A percentile compares a stretch with the other conserved stretches of the same genome.
Evolutionary conservation across 179 eudicot species (phyloP).

Genomic region (Vitellaria paradoxa): DNA sequence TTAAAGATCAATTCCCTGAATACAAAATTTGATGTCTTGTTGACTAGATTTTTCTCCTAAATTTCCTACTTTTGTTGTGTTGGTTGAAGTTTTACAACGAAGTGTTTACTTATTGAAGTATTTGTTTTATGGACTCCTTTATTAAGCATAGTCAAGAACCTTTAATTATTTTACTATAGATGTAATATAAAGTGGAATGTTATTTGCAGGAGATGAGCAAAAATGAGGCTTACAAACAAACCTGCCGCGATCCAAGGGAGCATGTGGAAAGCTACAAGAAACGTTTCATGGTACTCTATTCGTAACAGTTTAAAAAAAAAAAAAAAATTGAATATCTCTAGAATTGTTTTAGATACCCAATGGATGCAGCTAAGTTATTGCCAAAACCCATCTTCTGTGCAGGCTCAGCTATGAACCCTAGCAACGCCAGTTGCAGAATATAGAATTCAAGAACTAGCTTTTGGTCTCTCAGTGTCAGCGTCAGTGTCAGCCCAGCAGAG

Average conservation of each 20-base stretch:
- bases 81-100: no score
- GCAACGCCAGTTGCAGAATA: not conserved
- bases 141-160: not conserved
- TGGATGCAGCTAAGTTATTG: not conserved
- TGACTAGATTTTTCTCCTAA: not conserved
- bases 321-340: not conserved
- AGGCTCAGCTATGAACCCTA: slow-evolving; percentile 14
- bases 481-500: no score
- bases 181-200: not conserved
- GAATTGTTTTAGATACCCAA: not conserved
- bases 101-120: not conserved
- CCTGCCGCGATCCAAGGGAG: slow-evolving; percentile 52
- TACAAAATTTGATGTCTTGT: not conserved
- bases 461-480: no score
- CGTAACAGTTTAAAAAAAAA: not conserved
- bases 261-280: slow-evolving; percentile 56
- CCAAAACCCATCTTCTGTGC: not conserved
- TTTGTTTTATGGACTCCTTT: not conserved
- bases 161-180: not conserved
- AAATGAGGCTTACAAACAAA: slow-evolving; percentile 49
- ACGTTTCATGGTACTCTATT: slow-evolving; percentile 46
- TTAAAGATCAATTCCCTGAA: not conserved
- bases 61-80: not conserved
- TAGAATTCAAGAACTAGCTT: not conserved
- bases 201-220: slow-evolving; percentile 55